Evolutionary conservation across 352 stramenopile species (phyloP), one percentile per base, ranked within the genome.

Genomic region (Phytophthora colocasiae): DNA sequence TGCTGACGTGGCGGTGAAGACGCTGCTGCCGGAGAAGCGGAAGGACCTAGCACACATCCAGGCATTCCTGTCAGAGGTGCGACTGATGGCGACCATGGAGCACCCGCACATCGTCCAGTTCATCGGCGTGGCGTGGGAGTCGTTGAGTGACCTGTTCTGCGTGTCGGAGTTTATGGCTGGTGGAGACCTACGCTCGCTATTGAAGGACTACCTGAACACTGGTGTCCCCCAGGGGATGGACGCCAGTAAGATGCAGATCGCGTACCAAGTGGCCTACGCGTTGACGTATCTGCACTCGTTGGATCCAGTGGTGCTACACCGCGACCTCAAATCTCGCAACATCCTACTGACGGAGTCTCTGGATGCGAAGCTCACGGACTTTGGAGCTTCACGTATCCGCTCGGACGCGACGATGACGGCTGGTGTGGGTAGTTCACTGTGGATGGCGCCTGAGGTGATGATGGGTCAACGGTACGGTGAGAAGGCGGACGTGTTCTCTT

Each of bases 281-380:
- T 54, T 82, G 17, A 73, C 71, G 26, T 78, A 76, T 17, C 29
- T 69, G 34, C 68, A 69, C 44, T 70, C 61, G 11, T 40, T 75
- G 36, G 54, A 63, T 17, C 63, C 66, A 4, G 58, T 68, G 47
- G 63, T 77, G 45, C 47, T 77, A 36, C 81, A 88, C 53, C 78
- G 81, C 12, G 81, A 87, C 46, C 78, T 90, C 64, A 90, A 90
- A 52, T 84, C 75, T 15, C 74, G 81, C 52, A 90, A 90, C 60
- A 80, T 90, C 40, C 62, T 90, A 38, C 57, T 90, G n/a, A 78
- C 70, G 6, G 40, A 41, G 26, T 60, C 58, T 27, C 58, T 81
- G 39, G 38, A 78, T 19, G 73, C 73, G 19, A 87, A 84, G 36
- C 27, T 87, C 19, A 84, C 77, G 7, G 77, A 85, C 66, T 88